A percentile compares a stretch with the other conserved stretches of the same genome.
phyloP scores from a whole-genome alignment of 768 basidiomycete species.

The Mycena leptocephala region DNA sequence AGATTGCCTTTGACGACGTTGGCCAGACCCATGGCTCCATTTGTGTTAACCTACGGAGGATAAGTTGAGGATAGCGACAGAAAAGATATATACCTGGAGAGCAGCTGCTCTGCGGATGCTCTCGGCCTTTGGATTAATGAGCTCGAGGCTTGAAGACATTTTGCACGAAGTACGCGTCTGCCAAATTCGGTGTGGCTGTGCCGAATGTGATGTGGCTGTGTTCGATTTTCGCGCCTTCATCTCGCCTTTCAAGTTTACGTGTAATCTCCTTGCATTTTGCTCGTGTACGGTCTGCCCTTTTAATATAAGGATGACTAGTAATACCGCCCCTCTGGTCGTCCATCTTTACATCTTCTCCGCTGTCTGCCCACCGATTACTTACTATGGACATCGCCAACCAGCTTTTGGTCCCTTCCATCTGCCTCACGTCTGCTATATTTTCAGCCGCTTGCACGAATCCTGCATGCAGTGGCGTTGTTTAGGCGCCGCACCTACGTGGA shows the following conservation, averaged over 20 bases:
- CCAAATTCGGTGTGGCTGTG: constrained; percentile 21
- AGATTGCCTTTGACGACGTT: constrained; percentile 98
- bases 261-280: neutral
- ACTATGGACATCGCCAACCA: neutral
- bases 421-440: constrained; percentile 2
- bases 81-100: constrained; percentile 78
- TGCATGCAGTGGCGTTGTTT: constrained; percentile 2
- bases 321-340: neutral
- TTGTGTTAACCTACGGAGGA: constrained; percentile 83
- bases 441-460: neutral
- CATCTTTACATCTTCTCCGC: neutral
- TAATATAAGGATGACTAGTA: constrained; percentile 1
- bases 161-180: constrained; percentile 21
- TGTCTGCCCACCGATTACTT: neutral
- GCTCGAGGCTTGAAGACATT: constrained; percentile 90
- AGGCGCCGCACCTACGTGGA: too few relatives aligned
- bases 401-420: neutral
- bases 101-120: constrained; percentile 92
- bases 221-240: neutral
- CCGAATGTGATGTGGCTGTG: neutral
- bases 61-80: constrained; percentile 34
- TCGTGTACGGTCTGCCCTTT: constrained; percentile 18
- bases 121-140: constrained; percentile 97
- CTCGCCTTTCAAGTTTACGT: neutral
- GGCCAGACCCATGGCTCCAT: constrained; percentile 97